Conservation (phyloP, 116 monocot genomes). For the Papilionanthe hybrid region DNA sequence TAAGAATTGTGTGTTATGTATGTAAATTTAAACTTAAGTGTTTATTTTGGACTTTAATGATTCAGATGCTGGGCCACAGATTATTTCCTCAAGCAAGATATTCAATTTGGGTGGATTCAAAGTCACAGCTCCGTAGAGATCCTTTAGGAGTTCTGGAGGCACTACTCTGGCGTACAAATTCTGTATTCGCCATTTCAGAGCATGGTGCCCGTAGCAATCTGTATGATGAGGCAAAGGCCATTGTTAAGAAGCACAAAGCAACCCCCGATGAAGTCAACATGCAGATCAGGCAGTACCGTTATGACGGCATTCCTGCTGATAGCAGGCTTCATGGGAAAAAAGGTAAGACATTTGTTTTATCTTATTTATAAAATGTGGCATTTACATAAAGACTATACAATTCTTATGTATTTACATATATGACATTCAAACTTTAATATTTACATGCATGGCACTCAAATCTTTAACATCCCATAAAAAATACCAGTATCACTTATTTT, state of each 20-base stretch:
- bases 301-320: conserved; percentile 65
- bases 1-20: too few relatives aligned
- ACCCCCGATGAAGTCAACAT: conserved; percentile 77
- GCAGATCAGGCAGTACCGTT: conserved; percentile 70
- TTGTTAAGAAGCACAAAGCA: conserved; percentile 90
- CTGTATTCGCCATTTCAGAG: conserved; percentile 85
- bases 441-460: too few relatives aligned
- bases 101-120: conserved; percentile 98
- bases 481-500: too few relatives aligned
- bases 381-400: too few relatives aligned
- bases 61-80: conserved; percentile 89
- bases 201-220: conserved; percentile 92
- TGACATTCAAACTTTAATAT: too few relatives aligned
- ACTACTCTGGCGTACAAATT: conserved; percentile 86
- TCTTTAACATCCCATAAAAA: too few relatives aligned
- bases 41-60: not conserved
- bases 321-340: conserved; percentile 83
- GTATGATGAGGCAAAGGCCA: conserved; percentile 86
- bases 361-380: too few relatives aligned
- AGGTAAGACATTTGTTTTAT: conserved; percentile 34
- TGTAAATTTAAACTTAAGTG: too few relatives aligned
- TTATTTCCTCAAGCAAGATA: conserved; percentile 85
- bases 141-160: conserved; percentile 92
- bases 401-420: too few relatives aligned
- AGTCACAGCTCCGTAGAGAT: conserved; percentile 90